Conservation (phyloP, 169 alveolate species). For the Plasmodium chabaudi region DNA sequence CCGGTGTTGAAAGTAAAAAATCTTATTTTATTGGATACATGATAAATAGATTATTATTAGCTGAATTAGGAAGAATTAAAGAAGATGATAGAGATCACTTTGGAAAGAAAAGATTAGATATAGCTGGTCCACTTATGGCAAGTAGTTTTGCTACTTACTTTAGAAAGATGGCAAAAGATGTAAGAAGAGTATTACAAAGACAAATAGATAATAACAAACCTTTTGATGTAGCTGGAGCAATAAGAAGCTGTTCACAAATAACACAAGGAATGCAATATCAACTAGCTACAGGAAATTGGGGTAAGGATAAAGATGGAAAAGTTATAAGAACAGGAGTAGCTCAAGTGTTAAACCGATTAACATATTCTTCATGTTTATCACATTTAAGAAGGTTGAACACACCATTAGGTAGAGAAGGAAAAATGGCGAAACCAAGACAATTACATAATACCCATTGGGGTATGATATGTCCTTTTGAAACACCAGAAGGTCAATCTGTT, state of each 20-base stretch:
- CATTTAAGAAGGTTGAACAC: slow-evolving; percentile 99
- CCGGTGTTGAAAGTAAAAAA: slow-evolving; percentile 95
- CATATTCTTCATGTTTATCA: slow-evolving; percentile 98
- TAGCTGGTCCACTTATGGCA: slow-evolving; percentile 99
- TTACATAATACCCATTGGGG: slow-evolving; percentile 99
- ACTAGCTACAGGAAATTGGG: slow-evolving; percentile 96
- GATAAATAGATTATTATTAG: slow-evolving; percentile 96
- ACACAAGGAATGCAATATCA: slow-evolving; percentile 93
- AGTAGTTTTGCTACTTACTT: slow-evolving; percentile 96
- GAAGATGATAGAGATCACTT: slow-evolving; percentile 99
- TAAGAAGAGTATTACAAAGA: slow-evolving; percentile 92
- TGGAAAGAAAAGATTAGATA: slow-evolving; percentile 99
- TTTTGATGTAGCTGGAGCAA: slow-evolving; percentile 93
- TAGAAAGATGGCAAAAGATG: slow-evolving; percentile 95
- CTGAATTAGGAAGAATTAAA: slow-evolving; percentile 96
- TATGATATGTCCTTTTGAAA: slow-evolving; percentile 99
- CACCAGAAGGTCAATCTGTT: slow-evolving; percentile 99
- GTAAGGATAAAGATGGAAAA: slow-evolving; percentile 96
- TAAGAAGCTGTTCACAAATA: slow-evolving; percentile 91
- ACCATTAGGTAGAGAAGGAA: slow-evolving; percentile 98
- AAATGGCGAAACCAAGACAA: slow-evolving; percentile 99
- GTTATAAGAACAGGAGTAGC: slow-evolving; percentile 98
- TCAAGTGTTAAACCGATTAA: slow-evolving; percentile 97
- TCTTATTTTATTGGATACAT: slow-evolving; percentile 99
- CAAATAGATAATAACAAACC: slow-evolving; percentile 93